Conservation (phyloP, 176 grass and related monocot genomes). For the Oryza longistaminata region DNA sequence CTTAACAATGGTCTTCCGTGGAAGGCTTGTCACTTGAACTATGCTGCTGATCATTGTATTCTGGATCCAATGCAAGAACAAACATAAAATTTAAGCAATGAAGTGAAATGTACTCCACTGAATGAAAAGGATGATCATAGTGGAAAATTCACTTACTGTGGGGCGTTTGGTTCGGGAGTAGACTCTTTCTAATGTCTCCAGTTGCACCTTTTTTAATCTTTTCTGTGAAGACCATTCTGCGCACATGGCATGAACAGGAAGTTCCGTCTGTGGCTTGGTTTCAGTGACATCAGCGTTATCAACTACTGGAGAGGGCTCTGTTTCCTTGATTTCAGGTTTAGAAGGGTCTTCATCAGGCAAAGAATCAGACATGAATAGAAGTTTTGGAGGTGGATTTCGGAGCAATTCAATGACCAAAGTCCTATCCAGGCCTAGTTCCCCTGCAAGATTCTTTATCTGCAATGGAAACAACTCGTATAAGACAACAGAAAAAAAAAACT, state of each 20-base stretch:
- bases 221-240: slow-evolving; percentile 61
- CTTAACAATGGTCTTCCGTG: slow-evolving; percentile 71
- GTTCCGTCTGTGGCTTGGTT: slow-evolving; percentile 37
- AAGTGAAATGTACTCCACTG: not conserved
- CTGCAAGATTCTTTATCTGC: slow-evolving; percentile 93
- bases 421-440: slow-evolving; percentile 80
- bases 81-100: not conserved
- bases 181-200: slow-evolving; percentile 83
- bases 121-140: slow-evolving; percentile 23
- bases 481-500: not conserved
- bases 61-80: slow-evolving; percentile 50
- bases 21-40: slow-evolving; percentile 88
- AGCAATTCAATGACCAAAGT: slow-evolving; percentile 76
- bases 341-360: slow-evolving; percentile 68
- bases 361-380: slow-evolving; percentile 87
- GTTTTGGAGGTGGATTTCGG: slow-evolving; percentile 85
- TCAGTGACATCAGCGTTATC: slow-evolving; percentile 44
- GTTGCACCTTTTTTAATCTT: slow-evolving; percentile 79
- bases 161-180: slow-evolving; percentile 78
- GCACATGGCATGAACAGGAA: slow-evolving; percentile 63
- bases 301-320: slow-evolving; percentile 23
- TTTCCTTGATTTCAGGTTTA: slow-evolving; percentile 49
- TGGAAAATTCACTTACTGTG: slow-evolving; percentile 59
- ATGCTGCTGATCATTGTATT: slow-evolving; percentile 89
- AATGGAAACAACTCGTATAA: slow-evolving; percentile 18